A percentile compares a stretch with the other conserved stretches of the same genome.
These are phyloP conservation scores for Globisporangium lucens DNA, from an alignment of 352 stramenopile genomes.

Conservation along the genomic window DNA sequence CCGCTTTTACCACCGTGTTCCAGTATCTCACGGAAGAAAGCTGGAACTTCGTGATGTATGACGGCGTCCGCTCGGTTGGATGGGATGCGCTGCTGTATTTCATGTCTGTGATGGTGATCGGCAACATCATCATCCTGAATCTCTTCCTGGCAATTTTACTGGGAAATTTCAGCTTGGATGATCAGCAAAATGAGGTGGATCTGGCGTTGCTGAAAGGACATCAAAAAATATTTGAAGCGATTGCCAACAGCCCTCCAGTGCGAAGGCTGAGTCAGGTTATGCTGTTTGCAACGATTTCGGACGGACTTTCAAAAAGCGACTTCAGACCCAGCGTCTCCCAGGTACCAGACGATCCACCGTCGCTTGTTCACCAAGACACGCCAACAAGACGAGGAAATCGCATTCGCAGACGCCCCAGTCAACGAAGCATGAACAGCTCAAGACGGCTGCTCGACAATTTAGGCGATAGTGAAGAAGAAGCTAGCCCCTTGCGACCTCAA, in stretches of 20 bases:
- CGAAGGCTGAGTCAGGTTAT: conserved; percentile 12
- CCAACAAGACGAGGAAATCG: conserved; percentile 2
- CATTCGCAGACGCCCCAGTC: conserved; percentile 10
- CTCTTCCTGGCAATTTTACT: conserved; percentile 89
- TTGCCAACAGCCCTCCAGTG: conserved; percentile 3
- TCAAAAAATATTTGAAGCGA: conserved; percentile 23
- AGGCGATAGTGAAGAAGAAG: not conserved
- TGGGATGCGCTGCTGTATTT: conserved; percentile 53
- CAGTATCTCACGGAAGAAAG: conserved; percentile 87
- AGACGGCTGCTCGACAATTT: conserved; percentile 1
- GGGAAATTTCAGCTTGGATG: conserved; percentile 62
- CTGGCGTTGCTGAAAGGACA: conserved; percentile 28
- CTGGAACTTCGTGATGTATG: conserved; percentile 88
- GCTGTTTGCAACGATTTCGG: not conserved
- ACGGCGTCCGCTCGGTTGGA: conserved; percentile 50
- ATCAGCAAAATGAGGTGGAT: conserved; percentile 28
- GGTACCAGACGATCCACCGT: not conserved
- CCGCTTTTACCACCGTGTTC: conserved; percentile 73
- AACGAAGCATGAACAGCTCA: conserved; percentile 3
- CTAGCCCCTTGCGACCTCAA: not conserved
- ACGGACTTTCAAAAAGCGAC: not conserved
- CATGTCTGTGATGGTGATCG: conserved; percentile 63
- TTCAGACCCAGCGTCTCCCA: not conserved
- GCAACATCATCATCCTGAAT: conserved; percentile 87
- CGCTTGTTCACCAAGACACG: conserved; percentile 5